Conservation (phyloP, 257 asterid species). For the Scutellaria baicalensis region DNA sequence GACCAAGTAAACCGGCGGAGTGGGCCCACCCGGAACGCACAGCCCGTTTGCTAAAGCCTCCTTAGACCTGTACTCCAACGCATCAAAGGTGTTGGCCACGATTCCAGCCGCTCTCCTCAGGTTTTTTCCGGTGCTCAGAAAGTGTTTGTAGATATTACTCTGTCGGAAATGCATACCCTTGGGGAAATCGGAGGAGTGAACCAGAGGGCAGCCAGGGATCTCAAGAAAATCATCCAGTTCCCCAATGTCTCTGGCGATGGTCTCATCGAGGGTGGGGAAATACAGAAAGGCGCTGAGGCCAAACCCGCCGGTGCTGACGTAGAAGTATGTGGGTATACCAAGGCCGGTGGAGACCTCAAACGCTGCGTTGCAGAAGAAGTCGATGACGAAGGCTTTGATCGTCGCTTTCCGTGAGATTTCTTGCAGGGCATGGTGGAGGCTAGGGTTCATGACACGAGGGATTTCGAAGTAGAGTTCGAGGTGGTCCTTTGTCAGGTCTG, state of each 20-base stretch:
- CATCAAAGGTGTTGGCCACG: slow-evolving; percentile 17
- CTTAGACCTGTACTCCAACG: slow-evolving; percentile 21
- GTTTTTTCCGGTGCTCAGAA: slow-evolving; percentile 11
- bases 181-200: slow-evolving; percentile 22
- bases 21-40: slow-evolving; percentile 25
- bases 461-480: slow-evolving; percentile 26
- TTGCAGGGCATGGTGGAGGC: slow-evolving; percentile 17
- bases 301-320: slow-evolving; percentile 14
- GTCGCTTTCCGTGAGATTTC: slow-evolving; percentile 16
- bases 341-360: slow-evolving; percentile 21
- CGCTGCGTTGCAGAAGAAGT: slow-evolving; percentile 31
- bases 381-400: slow-evolving; percentile 30
- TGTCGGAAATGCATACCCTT: background rate
- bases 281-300: slow-evolving; percentile 15
- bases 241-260: background rate
- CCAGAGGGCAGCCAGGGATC: slow-evolving; percentile 19
- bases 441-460: slow-evolving; percentile 31
- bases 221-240: background rate
- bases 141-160: slow-evolving; percentile 14
- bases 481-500: background rate
- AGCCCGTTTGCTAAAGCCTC: slow-evolving; percentile 27
- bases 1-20: slow-evolving; percentile 43
- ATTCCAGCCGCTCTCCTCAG: slow-evolving; percentile 21
- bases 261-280: slow-evolving; percentile 16
- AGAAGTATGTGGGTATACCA: slow-evolving; percentile 27